Conservation (phyloP, 257 asterid genomes). For the Coffea eugenioides region DNA sequence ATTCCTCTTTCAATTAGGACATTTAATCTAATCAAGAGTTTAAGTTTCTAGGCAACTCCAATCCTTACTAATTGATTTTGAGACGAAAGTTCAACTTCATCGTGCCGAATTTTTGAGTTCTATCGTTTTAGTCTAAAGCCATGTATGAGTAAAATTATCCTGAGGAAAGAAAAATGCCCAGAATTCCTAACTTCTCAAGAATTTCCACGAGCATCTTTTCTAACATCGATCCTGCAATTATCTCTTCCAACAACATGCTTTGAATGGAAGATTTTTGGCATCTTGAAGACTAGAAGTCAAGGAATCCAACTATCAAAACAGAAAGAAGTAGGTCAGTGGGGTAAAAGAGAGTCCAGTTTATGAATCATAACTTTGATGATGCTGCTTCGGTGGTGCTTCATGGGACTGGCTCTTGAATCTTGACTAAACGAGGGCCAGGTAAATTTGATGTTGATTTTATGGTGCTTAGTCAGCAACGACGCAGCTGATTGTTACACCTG, state of each 20-base stretch:
- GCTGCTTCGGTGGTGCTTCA: neutral
- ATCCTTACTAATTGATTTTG: too few relatives aligned
- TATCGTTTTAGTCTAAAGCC: too few relatives aligned
- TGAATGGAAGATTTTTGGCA: neutral
- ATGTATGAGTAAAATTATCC: too few relatives aligned
- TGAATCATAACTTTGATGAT: neutral
- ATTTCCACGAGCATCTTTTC: too few relatives aligned
- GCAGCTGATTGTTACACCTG: conserved; percentile 12
- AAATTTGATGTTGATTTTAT: conserved; percentile 6
- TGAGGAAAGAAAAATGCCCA: too few relatives aligned
- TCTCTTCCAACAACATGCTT: neutral
- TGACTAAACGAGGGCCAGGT: neutral
- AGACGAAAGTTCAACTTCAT: too few relatives aligned
- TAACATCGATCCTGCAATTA: neutral
- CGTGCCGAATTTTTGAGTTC: too few relatives aligned
- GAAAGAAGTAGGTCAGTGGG: neutral
- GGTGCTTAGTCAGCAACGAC: conserved; percentile 19
- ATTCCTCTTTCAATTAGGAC: too few relatives aligned
- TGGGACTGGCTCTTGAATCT: neutral
- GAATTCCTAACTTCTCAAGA: too few relatives aligned
- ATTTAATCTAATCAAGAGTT: too few relatives aligned
- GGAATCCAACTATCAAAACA: neutral
- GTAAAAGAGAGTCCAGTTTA: neutral
- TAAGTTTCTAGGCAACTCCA: too few relatives aligned
- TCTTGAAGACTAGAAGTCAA: neutral